Conservation (phyloP, 2,329 filamentous ascomycete species). For the Tolypocladium nubicola region DNA sequence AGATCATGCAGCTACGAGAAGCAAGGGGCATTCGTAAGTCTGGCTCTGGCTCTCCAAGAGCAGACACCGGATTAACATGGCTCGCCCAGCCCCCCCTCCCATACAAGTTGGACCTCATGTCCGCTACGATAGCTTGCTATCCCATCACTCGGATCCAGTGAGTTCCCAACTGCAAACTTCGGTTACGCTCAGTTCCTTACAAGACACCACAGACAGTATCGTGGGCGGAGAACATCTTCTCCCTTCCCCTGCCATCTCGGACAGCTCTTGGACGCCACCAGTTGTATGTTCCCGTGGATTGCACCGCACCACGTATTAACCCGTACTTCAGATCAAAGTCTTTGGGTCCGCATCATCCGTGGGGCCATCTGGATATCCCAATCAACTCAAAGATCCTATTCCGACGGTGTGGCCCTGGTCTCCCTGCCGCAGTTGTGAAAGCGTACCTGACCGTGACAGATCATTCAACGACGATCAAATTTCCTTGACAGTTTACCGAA, state of each 20-base stretch:
- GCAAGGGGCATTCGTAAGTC: conserved; percentile 41
- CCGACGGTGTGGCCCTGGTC: conserved; percentile 31
- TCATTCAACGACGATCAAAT: conserved; percentile 45
- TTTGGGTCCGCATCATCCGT: conserved; percentile 32
- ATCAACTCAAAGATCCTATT: conserved; percentile 41
- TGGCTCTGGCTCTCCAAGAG: background rate
- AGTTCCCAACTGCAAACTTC: conserved; percentile 4
- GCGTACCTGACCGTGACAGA: conserved; percentile 18
- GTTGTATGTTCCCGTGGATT: background rate
- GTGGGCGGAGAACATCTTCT: conserved; percentile 53
- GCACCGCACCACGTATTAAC: background rate
- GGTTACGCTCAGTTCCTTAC: conserved; percentile 1
- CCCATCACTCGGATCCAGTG: conserved; percentile 11
- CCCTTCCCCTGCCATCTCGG: conserved; percentile 37
- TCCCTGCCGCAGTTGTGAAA: background rate
- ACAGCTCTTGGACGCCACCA: conserved; percentile 35
- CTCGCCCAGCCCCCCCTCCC: conserved; percentile 17
- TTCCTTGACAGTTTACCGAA: conserved; percentile 41
- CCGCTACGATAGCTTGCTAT: conserved; percentile 18
- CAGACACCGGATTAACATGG: background rate
- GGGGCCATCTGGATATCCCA: conserved; percentile 33
- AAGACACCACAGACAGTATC: conserved; percentile 32
- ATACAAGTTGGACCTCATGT: conserved; percentile 22
- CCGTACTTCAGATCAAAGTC: conserved; percentile 29
- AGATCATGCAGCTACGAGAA: conserved; percentile 40